A percentile compares a stretch with the other conserved stretches of the same genome.
These are phyloP conservation scores for Talaromyces proteolyticus DNA, from an alignment of 495 filamentous ascomycete genomes.

Conservation along the genomic window DNA sequence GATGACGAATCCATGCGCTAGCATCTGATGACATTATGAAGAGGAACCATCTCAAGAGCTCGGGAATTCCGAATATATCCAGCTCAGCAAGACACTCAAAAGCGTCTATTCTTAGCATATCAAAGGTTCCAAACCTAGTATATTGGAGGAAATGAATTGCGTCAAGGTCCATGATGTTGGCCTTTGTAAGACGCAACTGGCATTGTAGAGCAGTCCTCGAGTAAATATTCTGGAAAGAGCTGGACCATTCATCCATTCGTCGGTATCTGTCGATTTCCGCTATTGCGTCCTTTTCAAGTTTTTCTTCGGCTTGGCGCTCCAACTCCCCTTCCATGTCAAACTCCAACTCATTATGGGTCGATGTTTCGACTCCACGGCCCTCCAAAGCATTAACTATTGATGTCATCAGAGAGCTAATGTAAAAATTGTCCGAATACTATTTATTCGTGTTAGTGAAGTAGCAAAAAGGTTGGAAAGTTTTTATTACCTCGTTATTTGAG, in stretches of 20 bases:
- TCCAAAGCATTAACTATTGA: conserved; percentile 74
- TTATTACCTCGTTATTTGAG: conserved; percentile 66
- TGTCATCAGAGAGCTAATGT: conserved; percentile 74
- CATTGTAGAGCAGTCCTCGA: conserved; percentile 78
- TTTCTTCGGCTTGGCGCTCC: conserved; percentile 52
- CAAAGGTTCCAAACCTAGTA: conserved; percentile 67
- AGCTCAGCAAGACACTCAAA: conserved; percentile 78
- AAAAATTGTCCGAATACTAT: conserved; percentile 77
- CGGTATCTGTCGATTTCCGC: conserved; percentile 86
- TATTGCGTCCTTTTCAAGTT: conserved; percentile 63
- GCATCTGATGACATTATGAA: conserved; percentile 66
- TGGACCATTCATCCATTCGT: conserved; percentile 89
- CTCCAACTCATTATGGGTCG: conserved; percentile 26
- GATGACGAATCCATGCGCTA: conserved; percentile 72
- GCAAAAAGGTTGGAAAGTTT: neutral
- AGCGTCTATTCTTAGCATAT: conserved; percentile 74
- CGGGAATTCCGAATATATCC: conserved; percentile 57
- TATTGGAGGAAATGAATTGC: conserved; percentile 73
- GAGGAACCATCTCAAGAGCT: conserved; percentile 65
- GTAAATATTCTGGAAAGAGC: conserved; percentile 87
- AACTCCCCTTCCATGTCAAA: conserved; percentile 43
- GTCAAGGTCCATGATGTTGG: conserved; percentile 55
- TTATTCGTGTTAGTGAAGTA: conserved; percentile 6
- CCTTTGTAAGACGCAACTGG: conserved; percentile 66
- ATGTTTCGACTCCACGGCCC: conserved; percentile 34